phyloP scores from a whole-genome alignment of 106 monocot species.

The Amphibolis antarctica region DNA sequence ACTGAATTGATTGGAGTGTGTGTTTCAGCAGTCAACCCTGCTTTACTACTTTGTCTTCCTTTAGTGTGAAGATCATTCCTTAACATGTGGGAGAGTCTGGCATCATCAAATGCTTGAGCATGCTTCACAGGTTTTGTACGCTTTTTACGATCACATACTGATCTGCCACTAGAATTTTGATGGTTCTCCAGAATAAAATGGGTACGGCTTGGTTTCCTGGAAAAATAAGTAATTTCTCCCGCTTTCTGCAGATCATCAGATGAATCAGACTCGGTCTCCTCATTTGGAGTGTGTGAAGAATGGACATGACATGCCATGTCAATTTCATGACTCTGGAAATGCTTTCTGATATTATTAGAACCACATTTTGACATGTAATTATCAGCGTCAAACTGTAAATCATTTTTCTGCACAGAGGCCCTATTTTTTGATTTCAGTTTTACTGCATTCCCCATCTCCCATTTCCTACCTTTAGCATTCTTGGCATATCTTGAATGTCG shows the following conservation, averaged over 20 bases:
- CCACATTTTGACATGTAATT: neutral
- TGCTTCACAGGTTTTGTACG: slow-evolving; percentile 22
- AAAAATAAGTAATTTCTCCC: slow-evolving; percentile 4
- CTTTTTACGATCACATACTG: slow-evolving; percentile 22
- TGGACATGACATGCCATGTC: slow-evolving; percentile 1
- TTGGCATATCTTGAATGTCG: slow-evolving; percentile 6
- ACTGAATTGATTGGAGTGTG: slow-evolving; percentile 1
- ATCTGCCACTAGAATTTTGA: slow-evolving; percentile 12
- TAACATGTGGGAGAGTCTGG: neutral
- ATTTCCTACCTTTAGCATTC: slow-evolving; percentile 23
- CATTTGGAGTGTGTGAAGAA: slow-evolving; percentile 21
- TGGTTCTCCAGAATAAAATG: slow-evolving; percentile 3
- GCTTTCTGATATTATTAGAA: slow-evolving; percentile 20
- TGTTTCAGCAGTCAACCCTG: slow-evolving; percentile 12
- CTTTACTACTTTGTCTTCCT: slow-evolving; percentile 33
- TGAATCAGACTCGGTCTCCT: slow-evolving; percentile 79
- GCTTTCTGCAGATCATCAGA: slow-evolving; percentile 40
- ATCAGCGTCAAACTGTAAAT: slow-evolving; percentile 4
- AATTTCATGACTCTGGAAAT: slow-evolving; percentile 8
- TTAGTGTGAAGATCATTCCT: slow-evolving; percentile 20
- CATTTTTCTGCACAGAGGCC: slow-evolving; percentile 9
- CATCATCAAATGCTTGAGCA: slow-evolving; percentile 8
- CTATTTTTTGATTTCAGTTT: slow-evolving; percentile 18
- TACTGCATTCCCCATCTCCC: slow-evolving; percentile 8
- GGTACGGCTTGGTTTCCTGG: slow-evolving; percentile 11